These are phyloP conservation scores for Saxophila tyrrhenica DNA, from an alignment of 495 filamentous ascomycete species.

Conservation along the genomic window DNA sequence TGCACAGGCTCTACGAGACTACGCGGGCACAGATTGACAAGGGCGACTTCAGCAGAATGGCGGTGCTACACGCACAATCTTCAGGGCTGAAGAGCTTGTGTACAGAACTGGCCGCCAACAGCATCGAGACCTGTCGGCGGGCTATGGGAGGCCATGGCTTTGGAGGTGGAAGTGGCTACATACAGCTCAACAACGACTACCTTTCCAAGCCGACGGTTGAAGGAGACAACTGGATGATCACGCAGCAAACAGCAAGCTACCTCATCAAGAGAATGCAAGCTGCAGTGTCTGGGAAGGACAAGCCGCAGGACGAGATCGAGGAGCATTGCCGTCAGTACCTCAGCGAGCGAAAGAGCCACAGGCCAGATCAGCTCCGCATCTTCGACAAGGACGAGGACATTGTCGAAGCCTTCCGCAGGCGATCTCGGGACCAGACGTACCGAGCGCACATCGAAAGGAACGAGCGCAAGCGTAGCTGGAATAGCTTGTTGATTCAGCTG, in stretches of 20 bases:
- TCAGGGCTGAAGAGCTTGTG: constrained; percentile 42
- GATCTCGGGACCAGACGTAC: constrained; percentile 34
- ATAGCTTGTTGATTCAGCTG: constrained; percentile 35
- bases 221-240: constrained; percentile 46
- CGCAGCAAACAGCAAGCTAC: constrained; percentile 38
- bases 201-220: constrained; percentile 41
- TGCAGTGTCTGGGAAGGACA: constrained; percentile 23
- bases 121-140: constrained; percentile 39
- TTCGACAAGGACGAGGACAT: constrained; percentile 29
- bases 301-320: constrained; percentile 22
- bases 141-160: constrained; percentile 42
- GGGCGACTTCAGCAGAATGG: constrained; percentile 33
- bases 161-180: constrained; percentile 37
- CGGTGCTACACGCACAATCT: constrained; percentile 39
- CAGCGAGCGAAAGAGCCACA: constrained; percentile 8
- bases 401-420: constrained; percentile 33
- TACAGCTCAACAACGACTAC: constrained; percentile 39
- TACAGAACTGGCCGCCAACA: constrained; percentile 38
- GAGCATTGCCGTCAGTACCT: constrained; percentile 24
- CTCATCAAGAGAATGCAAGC: constrained; percentile 39
- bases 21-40: constrained; percentile 33
- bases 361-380: constrained; percentile 8
- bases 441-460: constrained; percentile 35
- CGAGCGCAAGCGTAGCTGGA: constrained; percentile 36
- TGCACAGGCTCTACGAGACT: constrained; percentile 31